Percentiles rank a stretch among this genome's conserved stretches.
phyloP scores from a whole-genome alignment of 2,329 filamentous ascomycete genomes.

The Didymella pinodella region DNA sequence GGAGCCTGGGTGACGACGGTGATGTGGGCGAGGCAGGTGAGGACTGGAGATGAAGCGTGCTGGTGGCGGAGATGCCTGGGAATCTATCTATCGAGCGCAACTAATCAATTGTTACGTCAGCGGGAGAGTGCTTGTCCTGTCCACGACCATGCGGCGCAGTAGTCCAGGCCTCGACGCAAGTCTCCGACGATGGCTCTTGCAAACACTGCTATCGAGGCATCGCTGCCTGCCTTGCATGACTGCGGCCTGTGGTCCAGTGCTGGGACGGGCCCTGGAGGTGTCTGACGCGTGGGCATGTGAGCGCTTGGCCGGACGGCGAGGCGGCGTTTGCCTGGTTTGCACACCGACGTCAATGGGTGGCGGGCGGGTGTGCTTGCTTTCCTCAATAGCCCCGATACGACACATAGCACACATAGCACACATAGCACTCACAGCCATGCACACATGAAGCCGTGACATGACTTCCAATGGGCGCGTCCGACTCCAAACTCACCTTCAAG shows the following conservation, averaged over 20 bases:
- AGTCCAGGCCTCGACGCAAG: neutral
- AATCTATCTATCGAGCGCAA: neutral
- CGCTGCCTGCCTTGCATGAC: neutral
- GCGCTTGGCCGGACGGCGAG: constrained; percentile 1
- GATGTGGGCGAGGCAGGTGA: constrained; percentile 4
- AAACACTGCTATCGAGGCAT: neutral
- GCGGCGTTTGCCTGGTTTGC: constrained; percentile 32
- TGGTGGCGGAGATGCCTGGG: constrained; percentile 18
- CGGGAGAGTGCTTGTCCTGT: neutral
- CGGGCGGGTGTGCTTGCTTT: constrained; percentile 4
- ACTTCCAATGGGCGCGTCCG: constrained; percentile 87
- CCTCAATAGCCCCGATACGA: constrained; percentile 14
- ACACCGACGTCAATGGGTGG: constrained; percentile 31
- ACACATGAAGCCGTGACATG: constrained; percentile 43
- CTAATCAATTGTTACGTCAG: constrained; percentile 17
- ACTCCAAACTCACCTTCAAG: constrained; percentile 99
- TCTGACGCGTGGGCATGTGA: constrained; percentile 5
- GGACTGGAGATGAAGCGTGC: neutral
- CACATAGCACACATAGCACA: constrained; percentile 3
- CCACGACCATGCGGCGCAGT: neutral
- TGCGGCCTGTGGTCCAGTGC: neutral
- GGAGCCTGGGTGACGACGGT: constrained; percentile 1
- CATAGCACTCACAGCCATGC: constrained; percentile 20
- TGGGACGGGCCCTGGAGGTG: neutral
- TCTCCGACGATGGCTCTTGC: neutral